Percentiles rank a stretch among this genome's conserved stretches.
Conservation (phyloP, 2,329 filamentous ascomycete genomes). For the Torrubiella hemipterigena region DNA sequence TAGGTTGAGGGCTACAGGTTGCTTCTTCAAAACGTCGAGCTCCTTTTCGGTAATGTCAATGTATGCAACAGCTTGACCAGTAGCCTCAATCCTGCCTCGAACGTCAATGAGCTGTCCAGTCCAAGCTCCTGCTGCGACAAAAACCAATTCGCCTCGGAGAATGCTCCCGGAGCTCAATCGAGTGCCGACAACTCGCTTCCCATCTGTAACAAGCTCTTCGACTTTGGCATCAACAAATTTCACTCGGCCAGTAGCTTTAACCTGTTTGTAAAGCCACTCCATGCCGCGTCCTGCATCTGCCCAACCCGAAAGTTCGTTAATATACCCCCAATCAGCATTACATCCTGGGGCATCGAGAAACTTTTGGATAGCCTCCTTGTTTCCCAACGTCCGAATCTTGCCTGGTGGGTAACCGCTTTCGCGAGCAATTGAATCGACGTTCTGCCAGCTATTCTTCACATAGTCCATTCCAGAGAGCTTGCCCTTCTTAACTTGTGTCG, state of each 20-base stretch:
- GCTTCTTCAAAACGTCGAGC: constrained; percentile 47
- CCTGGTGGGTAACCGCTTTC: constrained; percentile 23
- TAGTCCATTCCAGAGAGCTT: constrained; percentile 43
- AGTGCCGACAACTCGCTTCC: constrained; percentile 40
- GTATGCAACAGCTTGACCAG: constrained; percentile 73
- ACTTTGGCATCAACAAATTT: constrained; percentile 40
- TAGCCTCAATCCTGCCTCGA: constrained; percentile 62
- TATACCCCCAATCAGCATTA: constrained; percentile 56
- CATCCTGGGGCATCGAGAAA: constrained; percentile 34
- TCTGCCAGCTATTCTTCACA: constrained; percentile 46
- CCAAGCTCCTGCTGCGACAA: constrained; percentile 85
- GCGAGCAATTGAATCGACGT: constrained; percentile 39
- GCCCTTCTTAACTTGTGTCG: constrained; percentile 14
- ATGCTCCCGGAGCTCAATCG: constrained; percentile 21
- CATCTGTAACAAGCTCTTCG: constrained; percentile 25
- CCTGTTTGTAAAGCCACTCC: constrained; percentile 45
- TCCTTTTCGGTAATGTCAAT: constrained; percentile 62
- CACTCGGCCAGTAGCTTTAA: constrained; percentile 43
- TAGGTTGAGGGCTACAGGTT: constrained; percentile 65
- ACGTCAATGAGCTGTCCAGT: constrained; percentile 67
- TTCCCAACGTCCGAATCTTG: constrained; percentile 32
- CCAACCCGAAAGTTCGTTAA: constrained; percentile 69
- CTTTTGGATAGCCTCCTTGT: constrained; percentile 28
- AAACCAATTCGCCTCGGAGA: constrained; percentile 53
- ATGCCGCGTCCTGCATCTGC: constrained; percentile 64